Conservation (phyloP, 2,329 filamentous ascomycete genomes). For the Diaporthe eres region DNA sequence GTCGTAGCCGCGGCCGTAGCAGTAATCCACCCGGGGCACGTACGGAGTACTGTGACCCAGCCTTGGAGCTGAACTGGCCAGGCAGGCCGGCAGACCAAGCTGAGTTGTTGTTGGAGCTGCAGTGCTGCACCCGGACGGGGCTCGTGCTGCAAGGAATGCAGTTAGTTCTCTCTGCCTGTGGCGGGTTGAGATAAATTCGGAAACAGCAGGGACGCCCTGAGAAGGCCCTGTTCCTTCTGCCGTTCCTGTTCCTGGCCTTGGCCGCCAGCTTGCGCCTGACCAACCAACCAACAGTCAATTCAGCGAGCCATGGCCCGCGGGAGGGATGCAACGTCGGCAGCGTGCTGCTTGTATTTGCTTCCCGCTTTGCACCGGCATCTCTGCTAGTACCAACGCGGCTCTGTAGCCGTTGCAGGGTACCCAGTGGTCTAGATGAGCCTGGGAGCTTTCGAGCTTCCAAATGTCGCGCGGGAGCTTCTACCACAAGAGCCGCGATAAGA, state of each 20-base stretch:
- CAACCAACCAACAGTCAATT: constrained; percentile 22
- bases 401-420: not conserved
- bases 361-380: constrained; percentile 1
- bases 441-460: not conserved
- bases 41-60: constrained; percentile 12
- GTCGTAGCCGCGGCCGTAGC: not conserved
- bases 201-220: constrained; percentile 34
- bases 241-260: constrained; percentile 21
- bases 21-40: constrained; percentile 18
- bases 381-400: constrained; percentile 3
- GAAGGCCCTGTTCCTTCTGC: constrained; percentile 16
- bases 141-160: constrained; percentile 38
- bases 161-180: not conserved
- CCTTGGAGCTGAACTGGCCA: constrained; percentile 25
- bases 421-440: not conserved
- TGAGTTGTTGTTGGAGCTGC: not conserved
- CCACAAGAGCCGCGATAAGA: constrained; percentile 14
- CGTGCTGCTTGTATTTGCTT: not conserved
- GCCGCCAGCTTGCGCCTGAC: not conserved
- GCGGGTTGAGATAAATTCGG: constrained; percentile 39
- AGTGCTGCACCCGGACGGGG: constrained; percentile 19
- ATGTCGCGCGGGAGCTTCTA: not conserved
- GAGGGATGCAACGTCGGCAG: constrained; percentile 27
- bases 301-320: constrained; percentile 14
- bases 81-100: not conserved